Evolutionary conservation across 2,329 filamentous ascomycete genomes (phyloP), one percentile per base, ranked within the genome.

Genomic region (Pestalotiopsis sp.): DNA sequence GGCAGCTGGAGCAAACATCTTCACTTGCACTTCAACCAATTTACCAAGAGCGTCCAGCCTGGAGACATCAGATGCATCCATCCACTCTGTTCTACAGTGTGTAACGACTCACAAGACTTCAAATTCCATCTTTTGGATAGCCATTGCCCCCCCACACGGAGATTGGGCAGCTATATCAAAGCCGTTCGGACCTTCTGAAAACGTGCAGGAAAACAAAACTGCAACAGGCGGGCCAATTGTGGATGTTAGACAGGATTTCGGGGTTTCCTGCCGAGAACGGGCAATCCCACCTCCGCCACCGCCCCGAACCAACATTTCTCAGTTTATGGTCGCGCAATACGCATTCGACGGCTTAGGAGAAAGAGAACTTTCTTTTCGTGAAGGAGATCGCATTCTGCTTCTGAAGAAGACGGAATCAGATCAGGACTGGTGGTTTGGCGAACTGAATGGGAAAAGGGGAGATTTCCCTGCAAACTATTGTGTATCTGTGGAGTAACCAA

Each of bases 61-160:
- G n/a, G n/a, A n/a, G n/a, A n/a, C n/a, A n/a, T n/a, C n/a, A n/a
- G n/a, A n/a, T n/a, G n/a, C n/a, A n/a, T n/a, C n/a, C n/a, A n/a
- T n/a, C n/a, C n/a, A n/a, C n/a, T n/a, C n/a, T n/a, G n/a, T n/a
- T n/a, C n/a, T n/a, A n/a, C n/a, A n/a, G n/a, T n/a, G 23, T 25
- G 56, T 58, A 58, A 58, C 56, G 14, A 58, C 56, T 58, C 14
- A 58, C n/a, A 58, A 31, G 56, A 58, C 56, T 58, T 58, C 25
- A 58, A 58, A 58, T 58, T 58, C 23, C 56, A 58, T 58, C n/a
- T 58, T 58, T 58, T 58, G 56, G 56, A 58, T 58, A 58, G 56
- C 56, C 14, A 58, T 58, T 58, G 56, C n/a, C 56, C 56, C 56
- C 25, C 56, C 14, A 58, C 56, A 58, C 56, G 56, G 56, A n/a